Evolutionary conservation across 345 rosid species (phyloP).

Genomic region (Eucalyptus marginata): DNA sequence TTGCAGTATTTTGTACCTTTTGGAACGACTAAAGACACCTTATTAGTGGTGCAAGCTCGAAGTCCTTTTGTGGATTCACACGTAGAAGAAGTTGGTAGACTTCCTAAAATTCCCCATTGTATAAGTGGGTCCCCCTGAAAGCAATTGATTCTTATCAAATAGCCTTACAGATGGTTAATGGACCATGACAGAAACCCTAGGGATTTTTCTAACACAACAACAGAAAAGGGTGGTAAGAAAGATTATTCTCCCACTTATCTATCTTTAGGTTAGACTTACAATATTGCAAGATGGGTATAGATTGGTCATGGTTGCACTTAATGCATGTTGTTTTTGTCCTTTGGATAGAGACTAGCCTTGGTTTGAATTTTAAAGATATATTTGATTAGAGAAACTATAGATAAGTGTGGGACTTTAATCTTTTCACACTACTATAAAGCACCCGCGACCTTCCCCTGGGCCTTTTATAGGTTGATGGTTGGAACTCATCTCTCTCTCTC

Average conservation of each 20-base stretch:
- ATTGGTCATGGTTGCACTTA: not conserved
- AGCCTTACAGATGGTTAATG: not conserved
- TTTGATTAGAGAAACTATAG: not conserved
- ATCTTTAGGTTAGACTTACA: not conserved
- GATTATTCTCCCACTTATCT: not conserved
- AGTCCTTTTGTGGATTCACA: slow-evolving; percentile 6
- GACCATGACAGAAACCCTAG: not conserved
- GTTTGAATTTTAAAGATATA: not conserved
- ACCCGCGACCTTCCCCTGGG: not conserved
- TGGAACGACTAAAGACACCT: slow-evolving; percentile 1
- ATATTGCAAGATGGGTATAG: not conserved
- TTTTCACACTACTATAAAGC: not conserved
- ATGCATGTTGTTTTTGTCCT: not conserved
- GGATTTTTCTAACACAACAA: not conserved
- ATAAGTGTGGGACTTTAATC: not conserved
- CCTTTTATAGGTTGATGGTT: not conserved
- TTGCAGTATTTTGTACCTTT: not conserved
- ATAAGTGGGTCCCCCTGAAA: slow-evolving; percentile 1
- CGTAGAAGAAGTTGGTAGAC: not conserved
- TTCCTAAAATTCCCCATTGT: not conserved
- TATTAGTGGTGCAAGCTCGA: not conserved
- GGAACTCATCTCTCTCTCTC: not conserved
- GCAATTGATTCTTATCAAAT: not conserved
- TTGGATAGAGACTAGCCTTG: not conserved
- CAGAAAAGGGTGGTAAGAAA: not conserved